Base-by-base conservation (phyloP, 345 rosid genomes). In the Clarkia xantiana region DNA sequence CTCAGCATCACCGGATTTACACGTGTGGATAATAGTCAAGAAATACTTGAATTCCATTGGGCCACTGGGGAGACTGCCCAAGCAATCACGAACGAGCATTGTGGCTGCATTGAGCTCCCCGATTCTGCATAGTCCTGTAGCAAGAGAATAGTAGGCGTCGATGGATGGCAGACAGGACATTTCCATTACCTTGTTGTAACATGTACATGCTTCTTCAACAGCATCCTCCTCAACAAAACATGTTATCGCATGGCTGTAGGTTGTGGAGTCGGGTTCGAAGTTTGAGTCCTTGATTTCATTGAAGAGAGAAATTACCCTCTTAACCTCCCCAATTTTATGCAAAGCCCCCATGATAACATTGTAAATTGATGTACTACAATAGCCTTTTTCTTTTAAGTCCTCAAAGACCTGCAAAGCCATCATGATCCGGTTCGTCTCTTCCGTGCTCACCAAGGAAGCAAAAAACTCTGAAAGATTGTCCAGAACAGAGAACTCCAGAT, bases 71-170 rank as follows among this genome's bases (percentile, higher is more conserved):
- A 81, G 68, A 53, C 64, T 86, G 15, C 78, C 86, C 14, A 90
- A 63, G 78, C 96, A 90, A 41, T 86, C 94, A 25, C 86, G 81
- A 42, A 86, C 84, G 38, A 90, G 73, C 81, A 79, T 68, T 84
- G 83, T 78, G 45, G 78, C 76, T 0, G 77, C 84, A 64, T 90
- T 94, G 6, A 81, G 81, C 73, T 86, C 97, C 59, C 97, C 86
- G 17, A 75, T 70, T 62, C 56, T 68, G 75, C 91, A 69, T 16
- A 90, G 84, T 50, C 86, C 89, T 68, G 45, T 71, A 17, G 83
- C 76, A 8, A 90, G 82, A 62, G 80, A 76, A 56, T 49, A 38
- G 60, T 90, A 90, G 18, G 94, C 84, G 59, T 73, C 70, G 40
- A 77, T 40, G 40, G 89, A 76, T 50, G 84, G 96, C 60, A 83